These are phyloP conservation scores for Xylaria curta DNA, from an alignment of 495 filamentous ascomycete genomes.

Conservation along the genomic window DNA sequence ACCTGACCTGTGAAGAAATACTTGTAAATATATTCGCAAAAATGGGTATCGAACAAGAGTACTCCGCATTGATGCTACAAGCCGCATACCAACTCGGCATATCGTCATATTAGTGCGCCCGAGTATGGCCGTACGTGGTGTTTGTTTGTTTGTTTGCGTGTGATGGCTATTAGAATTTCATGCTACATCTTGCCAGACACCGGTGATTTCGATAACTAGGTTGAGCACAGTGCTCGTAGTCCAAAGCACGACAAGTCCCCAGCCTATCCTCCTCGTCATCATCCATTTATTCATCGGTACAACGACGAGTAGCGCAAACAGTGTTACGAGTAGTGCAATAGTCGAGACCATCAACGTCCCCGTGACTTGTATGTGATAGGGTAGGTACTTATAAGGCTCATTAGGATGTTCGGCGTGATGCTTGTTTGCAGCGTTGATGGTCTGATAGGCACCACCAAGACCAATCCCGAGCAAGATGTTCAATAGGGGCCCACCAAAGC, in stretches of 20 bases:
- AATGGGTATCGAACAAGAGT: constrained; percentile 9
- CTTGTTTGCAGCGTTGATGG: constrained; percentile 62
- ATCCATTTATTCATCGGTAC: constrained; percentile 90
- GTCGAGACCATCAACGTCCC: constrained; percentile 84
- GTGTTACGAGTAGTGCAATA: constrained; percentile 77
- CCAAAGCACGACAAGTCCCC: constrained; percentile 84
- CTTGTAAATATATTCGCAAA: background rate
- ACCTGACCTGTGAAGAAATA: background rate
- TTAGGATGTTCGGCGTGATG: constrained; percentile 64
- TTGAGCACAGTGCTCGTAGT: constrained; percentile 81
- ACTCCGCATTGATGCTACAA: constrained; percentile 11
- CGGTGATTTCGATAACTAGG: constrained; percentile 79
- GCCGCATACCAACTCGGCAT: constrained; percentile 11
- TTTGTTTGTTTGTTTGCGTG: constrained; percentile 16
- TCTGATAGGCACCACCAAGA: constrained; percentile 85
- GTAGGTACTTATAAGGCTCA: constrained; percentile 55
- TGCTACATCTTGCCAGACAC: constrained; percentile 52
- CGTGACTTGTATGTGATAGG: constrained; percentile 82
- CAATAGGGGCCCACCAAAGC: constrained; percentile 96
- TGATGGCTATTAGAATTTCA: constrained; percentile 21
- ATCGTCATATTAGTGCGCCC: background rate
- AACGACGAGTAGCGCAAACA: constrained; percentile 76
- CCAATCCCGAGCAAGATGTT: constrained; percentile 97
- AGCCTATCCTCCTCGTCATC: constrained; percentile 86
- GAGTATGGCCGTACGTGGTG: constrained; percentile 1